These are phyloP conservation scores for Rhazya stricta DNA, from an alignment of 257 asterid species.

Conservation along the genomic window DNA sequence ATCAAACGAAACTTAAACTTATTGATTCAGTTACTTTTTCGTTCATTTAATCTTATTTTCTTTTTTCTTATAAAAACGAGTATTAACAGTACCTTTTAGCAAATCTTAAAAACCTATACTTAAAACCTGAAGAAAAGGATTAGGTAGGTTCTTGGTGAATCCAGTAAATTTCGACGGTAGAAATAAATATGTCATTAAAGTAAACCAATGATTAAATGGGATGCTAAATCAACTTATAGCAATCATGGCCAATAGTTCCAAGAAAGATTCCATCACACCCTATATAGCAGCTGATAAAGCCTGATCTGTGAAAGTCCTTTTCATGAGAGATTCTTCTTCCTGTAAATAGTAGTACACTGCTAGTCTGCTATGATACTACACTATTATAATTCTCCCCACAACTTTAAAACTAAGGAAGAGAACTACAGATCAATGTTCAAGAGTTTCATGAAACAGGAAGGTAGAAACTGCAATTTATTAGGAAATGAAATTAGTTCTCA, in stretches of 20 bases:
- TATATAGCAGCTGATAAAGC: neutral
- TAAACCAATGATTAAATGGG: too few relatives aligned
- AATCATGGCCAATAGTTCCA: neutral
- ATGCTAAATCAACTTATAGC: neutral
- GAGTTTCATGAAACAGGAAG: neutral
- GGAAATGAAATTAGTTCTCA: conserved; percentile 35
- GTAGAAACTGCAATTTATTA: neutral
- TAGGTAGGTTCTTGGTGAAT: too few relatives aligned
- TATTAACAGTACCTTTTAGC: too few relatives aligned
- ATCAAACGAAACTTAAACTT: too few relatives aligned
- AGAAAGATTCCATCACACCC: neutral
- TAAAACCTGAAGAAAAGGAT: too few relatives aligned
- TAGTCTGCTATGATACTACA: neutral
- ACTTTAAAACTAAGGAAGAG: neutral
- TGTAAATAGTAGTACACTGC: neutral
- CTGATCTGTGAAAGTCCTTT: neutral
- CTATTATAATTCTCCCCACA: neutral
- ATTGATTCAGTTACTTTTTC: too few relatives aligned
- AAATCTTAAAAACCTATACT: too few relatives aligned
- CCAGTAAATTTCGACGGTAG: too few relatives aligned
- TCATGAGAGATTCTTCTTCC: neutral
- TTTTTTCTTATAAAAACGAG: too few relatives aligned
- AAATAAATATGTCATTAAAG: too few relatives aligned
- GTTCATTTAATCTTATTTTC: too few relatives aligned
- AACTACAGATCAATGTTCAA: neutral